These are phyloP conservation scores for Dictyostelium discoideum DNA, from an alignment of 78 protist genomes.

Conservation along the genomic window DNA sequence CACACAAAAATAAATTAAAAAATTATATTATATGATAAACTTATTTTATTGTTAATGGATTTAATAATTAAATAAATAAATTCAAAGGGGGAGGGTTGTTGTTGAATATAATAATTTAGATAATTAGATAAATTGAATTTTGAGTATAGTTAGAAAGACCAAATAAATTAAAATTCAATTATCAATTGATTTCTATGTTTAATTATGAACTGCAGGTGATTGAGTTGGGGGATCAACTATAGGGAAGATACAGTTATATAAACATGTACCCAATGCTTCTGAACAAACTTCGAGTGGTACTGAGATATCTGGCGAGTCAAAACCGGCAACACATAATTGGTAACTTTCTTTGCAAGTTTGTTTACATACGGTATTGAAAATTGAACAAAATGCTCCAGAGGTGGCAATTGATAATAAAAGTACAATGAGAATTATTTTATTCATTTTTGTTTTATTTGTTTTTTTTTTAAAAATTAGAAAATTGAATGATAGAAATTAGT, in stretches of 20 bases:
- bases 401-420: not conserved
- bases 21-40: too few relatives aligned
- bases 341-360: not conserved
- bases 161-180: too few relatives aligned
- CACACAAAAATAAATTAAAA: too few relatives aligned
- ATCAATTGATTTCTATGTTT: too few relatives aligned
- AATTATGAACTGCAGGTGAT: not conserved
- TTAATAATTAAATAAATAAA: too few relatives aligned
- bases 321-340: not conserved
- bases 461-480: not conserved
- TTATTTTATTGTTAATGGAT: too few relatives aligned
- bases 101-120: too few relatives aligned
- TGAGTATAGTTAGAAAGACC: too few relatives aligned
- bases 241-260: not conserved
- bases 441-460: not conserved
- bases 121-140: too few relatives aligned
- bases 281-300: not conserved
- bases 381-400: not conserved
- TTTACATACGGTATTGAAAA: not conserved
- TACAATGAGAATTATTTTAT: not conserved
- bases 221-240: not conserved
- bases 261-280: not conserved
- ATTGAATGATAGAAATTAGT: not conserved
- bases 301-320: not conserved
- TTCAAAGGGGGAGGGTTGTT: too few relatives aligned